Percentiles rank a stretch among this genome's conserved stretches.
phyloP scores from a whole-genome alignment of 164 flowering plant species.

The Cinnamomum micranthum region DNA sequence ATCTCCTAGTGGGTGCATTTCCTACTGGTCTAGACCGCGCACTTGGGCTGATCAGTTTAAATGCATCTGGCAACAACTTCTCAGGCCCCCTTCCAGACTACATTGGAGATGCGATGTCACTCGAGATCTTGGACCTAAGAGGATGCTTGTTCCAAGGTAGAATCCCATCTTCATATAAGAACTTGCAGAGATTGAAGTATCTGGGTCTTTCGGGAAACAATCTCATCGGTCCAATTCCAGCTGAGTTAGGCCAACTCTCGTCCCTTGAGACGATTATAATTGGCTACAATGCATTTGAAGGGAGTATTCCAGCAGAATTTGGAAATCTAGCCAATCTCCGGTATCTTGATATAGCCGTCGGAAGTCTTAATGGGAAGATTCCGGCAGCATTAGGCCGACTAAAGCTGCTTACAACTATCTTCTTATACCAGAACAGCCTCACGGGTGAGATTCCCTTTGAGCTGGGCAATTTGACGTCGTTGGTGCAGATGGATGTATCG shows the following conservation, averaged over 20 bases:
- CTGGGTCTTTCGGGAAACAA: conserved; percentile 90
- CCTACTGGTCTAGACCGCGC: conserved; percentile 47
- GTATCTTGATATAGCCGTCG: conserved; percentile 78
- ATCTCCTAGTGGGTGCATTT: conserved; percentile 48
- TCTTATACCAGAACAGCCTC: conserved; percentile 66
- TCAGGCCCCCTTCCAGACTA: conserved; percentile 70
- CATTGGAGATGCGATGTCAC: conserved; percentile 49
- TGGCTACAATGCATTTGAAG: conserved; percentile 81
- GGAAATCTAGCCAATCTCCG: conserved; percentile 70
- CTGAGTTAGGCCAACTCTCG: conserved; percentile 69
- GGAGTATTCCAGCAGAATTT: conserved; percentile 68
- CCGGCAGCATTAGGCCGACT: conserved; percentile 75
- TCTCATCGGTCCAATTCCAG: conserved; percentile 69
- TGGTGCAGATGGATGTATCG: conserved; percentile 67
- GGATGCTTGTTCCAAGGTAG: conserved; percentile 76
- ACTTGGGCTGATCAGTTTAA: conserved; percentile 34
- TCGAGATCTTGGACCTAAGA: conserved; percentile 73
- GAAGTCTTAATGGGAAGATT: conserved; percentile 59
- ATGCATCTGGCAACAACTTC: conserved; percentile 85
- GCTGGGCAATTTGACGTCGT: conserved; percentile 50
- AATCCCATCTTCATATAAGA: conserved; percentile 58
- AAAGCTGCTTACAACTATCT: conserved; percentile 44
- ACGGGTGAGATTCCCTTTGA: conserved; percentile 57
- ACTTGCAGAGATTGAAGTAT: conserved; percentile 65
- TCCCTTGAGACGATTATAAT: conserved; percentile 66